phyloP scores from a whole-genome alignment of 2,329 filamentous ascomycete genomes.

The Arthroderma uncinatum region DNA sequence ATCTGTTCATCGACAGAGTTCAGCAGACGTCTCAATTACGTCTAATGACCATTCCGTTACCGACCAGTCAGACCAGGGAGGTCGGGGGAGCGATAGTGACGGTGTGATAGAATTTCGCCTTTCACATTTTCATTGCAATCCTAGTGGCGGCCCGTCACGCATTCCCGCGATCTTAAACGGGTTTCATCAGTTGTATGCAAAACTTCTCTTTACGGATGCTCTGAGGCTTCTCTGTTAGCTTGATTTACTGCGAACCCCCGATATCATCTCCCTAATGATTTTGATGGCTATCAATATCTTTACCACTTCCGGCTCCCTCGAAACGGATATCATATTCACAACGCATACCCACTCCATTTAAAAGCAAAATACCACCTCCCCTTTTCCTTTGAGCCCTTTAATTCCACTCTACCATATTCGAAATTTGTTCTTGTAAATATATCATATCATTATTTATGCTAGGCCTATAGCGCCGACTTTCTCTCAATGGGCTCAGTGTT shows the following conservation, averaged over 20 bases:
- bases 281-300: background rate
- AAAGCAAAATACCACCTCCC: background rate
- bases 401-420: background rate
- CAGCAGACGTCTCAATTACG: background rate
- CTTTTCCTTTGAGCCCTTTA: background rate
- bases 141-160: background rate
- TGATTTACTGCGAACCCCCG: background rate
- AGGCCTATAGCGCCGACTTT: background rate
- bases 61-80: background rate
- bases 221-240: background rate
- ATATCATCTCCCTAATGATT: background rate
- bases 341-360: background rate
- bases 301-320: background rate
- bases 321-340: background rate
- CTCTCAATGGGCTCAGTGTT: background rate
- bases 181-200: conserved; percentile 10
- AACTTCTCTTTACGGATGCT: conserved; percentile 9
- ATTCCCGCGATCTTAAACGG: background rate
- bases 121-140: conserved; percentile 11
- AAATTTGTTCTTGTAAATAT: background rate
- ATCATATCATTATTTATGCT: background rate
- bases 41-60: background rate
- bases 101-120: conserved; percentile 8
- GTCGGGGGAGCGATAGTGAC: background rate
- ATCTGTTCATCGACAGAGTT: conserved; percentile 6